A percentile compares a stretch with the other conserved stretches of the same genome.
Evolutionary conservation across 257 asterid species (phyloP).

Genomic region (Paulownia fortunei): DNA sequence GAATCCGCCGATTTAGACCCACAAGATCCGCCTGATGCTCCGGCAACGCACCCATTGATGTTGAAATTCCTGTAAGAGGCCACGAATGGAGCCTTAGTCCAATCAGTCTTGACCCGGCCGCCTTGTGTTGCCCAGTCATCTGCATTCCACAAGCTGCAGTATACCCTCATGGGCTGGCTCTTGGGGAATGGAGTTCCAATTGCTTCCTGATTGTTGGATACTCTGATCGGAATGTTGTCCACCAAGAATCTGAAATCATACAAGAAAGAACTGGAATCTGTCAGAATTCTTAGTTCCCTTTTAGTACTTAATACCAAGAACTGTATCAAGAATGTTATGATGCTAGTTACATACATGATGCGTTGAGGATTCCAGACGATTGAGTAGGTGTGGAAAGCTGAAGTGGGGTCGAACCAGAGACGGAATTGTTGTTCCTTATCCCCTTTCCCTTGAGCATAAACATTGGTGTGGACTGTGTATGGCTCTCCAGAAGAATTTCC

Average conservation of each 20-base stretch:
- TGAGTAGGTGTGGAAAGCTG: constrained; percentile 30
- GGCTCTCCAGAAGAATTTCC: constrained; percentile 28
- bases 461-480: constrained; percentile 34
- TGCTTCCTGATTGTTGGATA: too few relatives aligned
- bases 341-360: too few relatives aligned
- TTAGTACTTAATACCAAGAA: too few relatives aligned
- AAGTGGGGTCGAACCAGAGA: constrained; percentile 31
- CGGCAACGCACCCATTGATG: constrained; percentile 13
- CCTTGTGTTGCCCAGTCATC: too few relatives aligned
- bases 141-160: constrained; percentile 34
- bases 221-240: constrained; percentile 27
- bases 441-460: constrained; percentile 24
- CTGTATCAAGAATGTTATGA: too few relatives aligned
- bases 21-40: background rate
- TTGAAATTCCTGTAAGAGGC: too few relatives aligned
- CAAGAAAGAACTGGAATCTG: background rate
- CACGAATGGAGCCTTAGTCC: too few relatives aligned
- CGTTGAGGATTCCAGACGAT: constrained; percentile 34
- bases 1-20: background rate
- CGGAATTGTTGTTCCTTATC: constrained; percentile 30
- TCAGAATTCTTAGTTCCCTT: too few relatives aligned
- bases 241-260: constrained; percentile 25
- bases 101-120: too few relatives aligned
- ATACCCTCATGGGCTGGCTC: constrained; percentile 18
- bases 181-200: constrained; percentile 31